Evolutionary conservation across 306 rosid species (phyloP).

Genomic region (Cucurbita moschata): DNA sequence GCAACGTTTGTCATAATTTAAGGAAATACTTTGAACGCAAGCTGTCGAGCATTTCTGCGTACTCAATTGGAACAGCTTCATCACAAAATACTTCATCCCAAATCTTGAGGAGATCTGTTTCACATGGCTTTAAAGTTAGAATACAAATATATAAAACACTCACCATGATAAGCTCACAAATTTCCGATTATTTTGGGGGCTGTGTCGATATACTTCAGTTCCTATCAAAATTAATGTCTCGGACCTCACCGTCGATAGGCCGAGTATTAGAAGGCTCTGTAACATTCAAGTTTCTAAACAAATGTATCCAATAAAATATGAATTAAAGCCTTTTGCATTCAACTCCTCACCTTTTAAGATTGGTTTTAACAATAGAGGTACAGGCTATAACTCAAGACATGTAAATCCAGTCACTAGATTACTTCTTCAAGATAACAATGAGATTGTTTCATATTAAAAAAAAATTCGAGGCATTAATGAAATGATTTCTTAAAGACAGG

Average conservation of each 20-base stretch:
- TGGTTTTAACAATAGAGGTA: background rate
- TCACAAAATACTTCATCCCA: constrained; percentile 72
- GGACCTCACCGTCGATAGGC: background rate
- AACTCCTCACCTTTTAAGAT: background rate
- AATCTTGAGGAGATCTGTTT: constrained; percentile 50
- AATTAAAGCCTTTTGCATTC: background rate
- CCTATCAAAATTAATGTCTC: background rate
- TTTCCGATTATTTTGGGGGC: background rate
- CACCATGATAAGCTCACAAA: background rate
- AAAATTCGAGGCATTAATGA: too few species aligned
- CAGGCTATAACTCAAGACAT: background rate
- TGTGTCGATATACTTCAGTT: background rate
- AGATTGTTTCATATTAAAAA: too few species aligned
- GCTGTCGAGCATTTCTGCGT: constrained; percentile 50
- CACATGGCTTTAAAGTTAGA: constrained; percentile 11
- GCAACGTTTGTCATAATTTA: constrained; percentile 13
- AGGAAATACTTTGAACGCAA: constrained; percentile 50
- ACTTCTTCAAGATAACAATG: background rate
- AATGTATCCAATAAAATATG: background rate
- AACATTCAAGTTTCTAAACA: background rate
- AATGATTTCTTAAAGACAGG: background rate
- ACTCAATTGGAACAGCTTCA: constrained; percentile 57
- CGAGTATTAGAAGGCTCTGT: background rate
- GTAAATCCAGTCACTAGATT: background rate
- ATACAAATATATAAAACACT: background rate